phyloP scores from a whole-genome alignment of 129 eudicot species.

The Tagetes erecta region DNA sequence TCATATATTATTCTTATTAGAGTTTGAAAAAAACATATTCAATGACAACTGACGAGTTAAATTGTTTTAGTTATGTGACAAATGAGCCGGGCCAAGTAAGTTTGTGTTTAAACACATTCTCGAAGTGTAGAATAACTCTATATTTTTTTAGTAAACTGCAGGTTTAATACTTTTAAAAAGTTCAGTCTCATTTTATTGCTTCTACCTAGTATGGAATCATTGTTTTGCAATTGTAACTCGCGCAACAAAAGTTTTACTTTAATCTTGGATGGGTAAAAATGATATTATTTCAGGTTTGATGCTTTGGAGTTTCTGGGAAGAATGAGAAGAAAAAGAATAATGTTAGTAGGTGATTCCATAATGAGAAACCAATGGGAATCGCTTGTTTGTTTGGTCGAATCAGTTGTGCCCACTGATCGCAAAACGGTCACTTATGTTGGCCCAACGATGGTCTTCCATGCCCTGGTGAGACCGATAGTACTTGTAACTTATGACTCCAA shows the following conservation, averaged over 20 bases:
- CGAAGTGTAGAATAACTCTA: too few relatives aligned
- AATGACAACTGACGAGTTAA: not conserved
- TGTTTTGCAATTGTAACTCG: not conserved
- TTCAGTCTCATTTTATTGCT: not conserved
- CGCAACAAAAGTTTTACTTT: slow-evolving; percentile 1
- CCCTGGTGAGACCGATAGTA: slow-evolving; percentile 54
- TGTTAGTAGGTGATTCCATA: slow-evolving; percentile 90
- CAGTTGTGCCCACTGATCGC: slow-evolving; percentile 67
- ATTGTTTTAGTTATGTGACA: not conserved
- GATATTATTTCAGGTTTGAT: slow-evolving; percentile 59
- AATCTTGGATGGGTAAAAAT: not conserved
- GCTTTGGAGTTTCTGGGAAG: slow-evolving; percentile 80
- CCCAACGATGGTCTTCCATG: slow-evolving; percentile 84
- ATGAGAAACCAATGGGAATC: slow-evolving; percentile 97
- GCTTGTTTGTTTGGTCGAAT: slow-evolving; percentile 78
- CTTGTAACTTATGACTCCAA: not conserved
- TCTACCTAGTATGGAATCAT: not conserved
- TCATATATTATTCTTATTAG: not conserved
- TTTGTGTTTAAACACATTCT: not conserved
- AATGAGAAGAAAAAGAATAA: slow-evolving; percentile 86
- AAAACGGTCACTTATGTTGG: slow-evolving; percentile 74
- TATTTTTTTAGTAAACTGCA: too few relatives aligned
- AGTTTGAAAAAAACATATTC: not conserved
- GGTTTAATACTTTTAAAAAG: too few relatives aligned
- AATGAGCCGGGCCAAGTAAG: not conserved